Evolutionary conservation across 2,329 filamentous ascomycete species (phyloP).

Genomic region (Emergomyces orientalis): DNA sequence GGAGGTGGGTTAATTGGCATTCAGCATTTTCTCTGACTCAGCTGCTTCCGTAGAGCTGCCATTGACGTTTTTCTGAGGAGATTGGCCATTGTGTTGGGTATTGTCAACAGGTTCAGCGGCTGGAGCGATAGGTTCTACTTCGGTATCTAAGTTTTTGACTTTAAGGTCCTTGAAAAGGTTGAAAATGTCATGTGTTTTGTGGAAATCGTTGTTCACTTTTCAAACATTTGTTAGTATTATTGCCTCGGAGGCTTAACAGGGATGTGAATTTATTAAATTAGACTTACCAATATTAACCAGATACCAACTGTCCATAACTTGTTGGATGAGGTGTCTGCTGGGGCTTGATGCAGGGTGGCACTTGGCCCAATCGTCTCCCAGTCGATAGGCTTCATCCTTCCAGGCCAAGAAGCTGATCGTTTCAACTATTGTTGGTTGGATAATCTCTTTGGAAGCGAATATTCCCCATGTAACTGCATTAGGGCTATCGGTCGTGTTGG

Average conservation of each 20-base stretch:
- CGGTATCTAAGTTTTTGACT: slow-evolving; percentile 30
- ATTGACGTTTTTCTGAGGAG: slow-evolving; percentile 2
- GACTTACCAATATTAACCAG: slow-evolving; percentile 83
- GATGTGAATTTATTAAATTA: not conserved
- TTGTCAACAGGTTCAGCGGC: slow-evolving; percentile 9
- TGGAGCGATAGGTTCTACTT: slow-evolving; percentile 17
- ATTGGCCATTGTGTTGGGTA: slow-evolving; percentile 3
- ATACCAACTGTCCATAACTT: slow-evolving; percentile 83
- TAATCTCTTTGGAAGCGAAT: slow-evolving; percentile 96
- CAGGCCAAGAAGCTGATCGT: slow-evolving; percentile 95
- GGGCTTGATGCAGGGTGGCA: slow-evolving; percentile 71
- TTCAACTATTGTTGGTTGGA: slow-evolving; percentile 99
- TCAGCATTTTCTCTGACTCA: not conserved
- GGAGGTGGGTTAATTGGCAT: not conserved
- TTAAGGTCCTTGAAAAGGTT: slow-evolving; percentile 68
- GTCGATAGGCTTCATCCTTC: slow-evolving; percentile 94
- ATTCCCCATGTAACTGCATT: slow-evolving; percentile 99
- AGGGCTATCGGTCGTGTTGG: slow-evolving; percentile 74
- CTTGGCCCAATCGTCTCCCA: slow-evolving; percentile 88
- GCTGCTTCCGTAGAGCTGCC: not conserved
- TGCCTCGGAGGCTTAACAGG: not conserved
- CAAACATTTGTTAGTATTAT: slow-evolving; percentile 18
- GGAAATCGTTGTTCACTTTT: slow-evolving; percentile 94
- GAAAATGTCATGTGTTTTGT: slow-evolving; percentile 71
- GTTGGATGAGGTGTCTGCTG: slow-evolving; percentile 69